Evolutionary conservation across 495 filamentous ascomycete species (phyloP).

Genomic region (Immersiella caudata): DNA sequence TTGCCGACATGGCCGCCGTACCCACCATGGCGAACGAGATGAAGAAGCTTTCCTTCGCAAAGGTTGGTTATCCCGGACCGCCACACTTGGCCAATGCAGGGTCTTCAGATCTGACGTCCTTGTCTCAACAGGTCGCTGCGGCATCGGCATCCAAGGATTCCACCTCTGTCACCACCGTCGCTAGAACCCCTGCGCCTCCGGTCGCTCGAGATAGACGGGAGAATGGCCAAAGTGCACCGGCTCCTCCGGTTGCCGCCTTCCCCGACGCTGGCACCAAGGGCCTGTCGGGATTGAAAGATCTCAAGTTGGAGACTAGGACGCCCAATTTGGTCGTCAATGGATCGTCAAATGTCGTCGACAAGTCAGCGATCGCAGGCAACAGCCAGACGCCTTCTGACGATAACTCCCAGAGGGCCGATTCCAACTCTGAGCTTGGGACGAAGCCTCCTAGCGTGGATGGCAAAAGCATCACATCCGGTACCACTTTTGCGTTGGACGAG

Average conservation of each 20-base stretch:
- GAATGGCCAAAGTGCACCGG: not conserved
- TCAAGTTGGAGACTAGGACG: conserved; percentile 41
- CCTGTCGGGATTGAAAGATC: conserved; percentile 41
- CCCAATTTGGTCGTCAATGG: conserved; percentile 56
- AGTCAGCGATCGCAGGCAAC: conserved; percentile 39
- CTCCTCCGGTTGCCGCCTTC: conserved; percentile 20
- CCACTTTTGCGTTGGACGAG: conserved; percentile 90
- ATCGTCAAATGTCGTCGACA: conserved; percentile 38
- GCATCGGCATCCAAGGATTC: conserved; percentile 55
- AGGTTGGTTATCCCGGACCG: conserved; percentile 48
- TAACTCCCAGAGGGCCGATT: conserved; percentile 59
- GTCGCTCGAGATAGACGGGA: conserved; percentile 21
- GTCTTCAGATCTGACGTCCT: conserved; percentile 16
- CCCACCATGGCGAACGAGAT: conserved; percentile 49
- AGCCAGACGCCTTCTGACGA: conserved; percentile 50
- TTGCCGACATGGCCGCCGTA: conserved; percentile 33
- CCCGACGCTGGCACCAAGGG: conserved; percentile 34
- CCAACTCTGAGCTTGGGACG: conserved; percentile 72
- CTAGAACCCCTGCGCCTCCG: conserved; percentile 26
- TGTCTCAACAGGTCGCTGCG: conserved; percentile 45
- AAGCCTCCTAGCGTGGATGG: conserved; percentile 88
- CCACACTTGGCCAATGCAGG: not conserved
- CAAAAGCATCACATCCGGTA: conserved; percentile 88
- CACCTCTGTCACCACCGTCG: conserved; percentile 35
- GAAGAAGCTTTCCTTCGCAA: conserved; percentile 59